phyloP scores from a whole-genome alignment of 1,284 basidiomycete genomes.

The Pseudozyma pruni region DNA sequence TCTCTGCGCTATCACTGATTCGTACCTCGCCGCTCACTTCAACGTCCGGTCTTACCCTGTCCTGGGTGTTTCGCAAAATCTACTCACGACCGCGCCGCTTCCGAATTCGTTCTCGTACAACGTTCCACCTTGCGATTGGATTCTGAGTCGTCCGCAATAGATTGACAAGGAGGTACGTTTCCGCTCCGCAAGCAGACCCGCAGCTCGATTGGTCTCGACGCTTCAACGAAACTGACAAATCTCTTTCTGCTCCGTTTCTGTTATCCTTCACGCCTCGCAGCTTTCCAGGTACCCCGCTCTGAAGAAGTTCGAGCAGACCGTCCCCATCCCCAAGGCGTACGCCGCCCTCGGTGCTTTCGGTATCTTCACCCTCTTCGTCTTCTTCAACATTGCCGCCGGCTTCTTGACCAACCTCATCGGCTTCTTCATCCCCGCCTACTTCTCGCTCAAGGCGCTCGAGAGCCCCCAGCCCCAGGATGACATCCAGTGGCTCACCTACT shows the following conservation, averaged over 20 bases:
- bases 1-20: not conserved
- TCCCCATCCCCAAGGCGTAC: constrained; percentile 92
- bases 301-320: constrained; percentile 81
- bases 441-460: constrained; percentile 67
- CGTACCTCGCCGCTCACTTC: not conserved
- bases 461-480: constrained; percentile 67
- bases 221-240: not conserved
- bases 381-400: constrained; percentile 67
- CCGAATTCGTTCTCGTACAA: too few species aligned
- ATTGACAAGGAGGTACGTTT: constrained; percentile 91
- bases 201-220: too few species aligned
- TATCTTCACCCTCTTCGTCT: constrained; percentile 71
- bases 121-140: not conserved
- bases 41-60: too few species aligned
- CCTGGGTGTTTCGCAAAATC: too few species aligned
- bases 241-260: not conserved
- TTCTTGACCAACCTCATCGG: constrained; percentile 67
- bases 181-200: not conserved
- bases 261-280: constrained; percentile 68
- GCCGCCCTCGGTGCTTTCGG: constrained; percentile 79
- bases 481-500: constrained; percentile 68
- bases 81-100: too few species aligned
- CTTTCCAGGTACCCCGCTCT: constrained; percentile 84
- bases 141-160: constrained; percentile 68
- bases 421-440: constrained; percentile 67